Base-by-base conservation (phyloP, 257 asterid species). In the Scutellaria barbata region DNA sequence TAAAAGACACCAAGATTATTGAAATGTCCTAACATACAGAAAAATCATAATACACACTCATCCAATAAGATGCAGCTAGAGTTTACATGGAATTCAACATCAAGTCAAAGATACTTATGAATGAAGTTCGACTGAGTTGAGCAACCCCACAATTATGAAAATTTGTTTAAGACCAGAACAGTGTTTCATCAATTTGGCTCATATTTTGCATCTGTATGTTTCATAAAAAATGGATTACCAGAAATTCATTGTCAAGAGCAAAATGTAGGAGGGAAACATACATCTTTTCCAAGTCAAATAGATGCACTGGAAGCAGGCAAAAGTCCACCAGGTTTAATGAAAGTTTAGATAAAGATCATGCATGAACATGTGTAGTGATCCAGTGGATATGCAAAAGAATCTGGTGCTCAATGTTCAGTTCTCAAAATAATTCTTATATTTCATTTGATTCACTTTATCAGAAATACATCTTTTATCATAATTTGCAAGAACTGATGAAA, bases 201-300 rank as follows among this genome's bases (percentile, higher is more conserved):
- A 53, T 35, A 55, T 20, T 47, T 47, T 62, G 37, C 43, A 50
- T 17, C 3, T 41, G 10, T 12, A 59, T 10, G 10, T 59, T 37
- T 20, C 62, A 10, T 4, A 2, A 8, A 16, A 6, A 42, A 58
- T 13, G 42, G 59, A 16, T 42, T 42, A 74, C 67, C 53, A 47
- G 73, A 63, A 60, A 75, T 52, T 30, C 37, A 7, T 69, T 13
- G 70, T 40, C 71, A 18, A 46, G 72, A 50, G 63, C 58, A 55
- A 47, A 30, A 22, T 18, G 25, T 58, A 48, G 40, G 35, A 41
- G 14, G 16, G 41, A 45, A 46, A 30, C 10, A 41, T 12, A 30
- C 14, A 46, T 7, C 54, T 10, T 1, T 11, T 1, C 25, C 62
- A 43, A 13, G 18, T 43, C 17, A 56, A 55, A 11, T 46, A 47